Evolutionary conservation across 208 protist species (phyloP), one percentile per base, ranked within the genome.

Genomic region (Acanthamoeba sp.): DNA sequence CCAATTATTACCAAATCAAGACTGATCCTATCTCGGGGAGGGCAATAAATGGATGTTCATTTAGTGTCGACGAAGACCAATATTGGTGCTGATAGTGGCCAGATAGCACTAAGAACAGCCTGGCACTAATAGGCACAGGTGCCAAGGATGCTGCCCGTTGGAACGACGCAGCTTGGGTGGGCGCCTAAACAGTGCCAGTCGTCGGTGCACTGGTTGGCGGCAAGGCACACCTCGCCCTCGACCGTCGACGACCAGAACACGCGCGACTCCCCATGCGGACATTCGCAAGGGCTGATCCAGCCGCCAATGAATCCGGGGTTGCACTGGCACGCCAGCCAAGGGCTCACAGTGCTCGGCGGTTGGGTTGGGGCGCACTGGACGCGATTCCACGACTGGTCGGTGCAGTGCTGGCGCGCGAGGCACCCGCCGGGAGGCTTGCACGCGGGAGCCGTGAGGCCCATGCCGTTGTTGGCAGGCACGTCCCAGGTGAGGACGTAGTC

Each of bases 131-230:
- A n/a, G n/a, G n/a, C n/a, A n/a, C n/a, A n/a, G n/a, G n/a, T n/a
- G n/a, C n/a, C n/a, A n/a, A n/a, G n/a, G n/a, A n/a, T n/a, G n/a
- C n/a, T n/a, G n/a, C n/a, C n/a, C n/a, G n/a, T n/a, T n/a, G n/a
- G n/a, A n/a, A n/a, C n/a, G n/a, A n/a, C n/a, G n/a, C n/a, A n/a
- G n/a, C n/a, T n/a, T n/a, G n/a, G n/a, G n/a, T n/a, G n/a, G n/a
- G n/a, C n/a, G n/a, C n/a, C n/a, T n/a, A n/a, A n/a, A n/a, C 80
- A 89, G 80, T 89, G 42, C 80, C 45, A 62, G 80, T 89, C 45
- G 34, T 55, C 45, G 16, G 80, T 62, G 27, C 80, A 89, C 52
- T 89, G 9, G 38, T 34, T 45, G 10, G 20, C 10, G 6, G 45
- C 50, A 2, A 89, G 80, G 34, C 80, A 89, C 48, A 89, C 80